Base-by-base conservation (phyloP, 1,284 basidiomycete species). In the Ganoderma lucidum region DNA sequence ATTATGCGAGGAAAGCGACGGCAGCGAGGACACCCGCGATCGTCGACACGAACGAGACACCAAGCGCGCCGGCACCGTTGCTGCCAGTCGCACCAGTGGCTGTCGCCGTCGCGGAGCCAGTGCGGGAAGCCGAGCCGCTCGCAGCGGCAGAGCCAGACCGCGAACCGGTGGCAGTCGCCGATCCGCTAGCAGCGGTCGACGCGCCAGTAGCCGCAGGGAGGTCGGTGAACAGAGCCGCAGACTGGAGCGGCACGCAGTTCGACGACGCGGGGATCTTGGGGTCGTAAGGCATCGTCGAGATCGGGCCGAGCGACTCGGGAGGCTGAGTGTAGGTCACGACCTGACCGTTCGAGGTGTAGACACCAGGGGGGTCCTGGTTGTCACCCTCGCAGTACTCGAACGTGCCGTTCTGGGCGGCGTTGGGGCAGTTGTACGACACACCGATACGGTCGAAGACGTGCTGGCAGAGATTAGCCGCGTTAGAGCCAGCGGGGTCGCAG, bases 231-330 rank as follows among this genome's bases (percentile, higher is more conserved):
- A 94, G 81, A 28, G 82, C 84, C 0, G 85, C 75, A 19, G 88
- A 90, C 32, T 82, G 75, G 79, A 84, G 89, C 1, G 86, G 85
- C 35, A 83, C 81, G 78, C 93, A 95, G 80, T 88, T 88, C 61
- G 87, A 89, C 35, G 86, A 87, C 0, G 88, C 80, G 9, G 93
- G 91, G 41, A 90, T 79, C 9, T 77, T 78, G 12, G 92, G 82
- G 0, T 83, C 83, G 81, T 92, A 94, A 0, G 92, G 91, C 48
- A 92, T 82, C 9, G 83, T 83, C 53, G 80, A 80, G 77, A 89
- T 88, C 6, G 86, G 78, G 14, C 89, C 87, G 48, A 89, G 81
- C 14, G 85, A 85, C 74, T 91, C 87, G 55, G 88, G 81, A 32
- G 90, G 88, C 79, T 93, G 90, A 37, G 82, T 80, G 81, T 88